Evolutionary conservation across 495 filamentous ascomycete species (phyloP), one percentile per base, ranked within the genome.

Genomic region (Geopyxis carbonaria): DNA sequence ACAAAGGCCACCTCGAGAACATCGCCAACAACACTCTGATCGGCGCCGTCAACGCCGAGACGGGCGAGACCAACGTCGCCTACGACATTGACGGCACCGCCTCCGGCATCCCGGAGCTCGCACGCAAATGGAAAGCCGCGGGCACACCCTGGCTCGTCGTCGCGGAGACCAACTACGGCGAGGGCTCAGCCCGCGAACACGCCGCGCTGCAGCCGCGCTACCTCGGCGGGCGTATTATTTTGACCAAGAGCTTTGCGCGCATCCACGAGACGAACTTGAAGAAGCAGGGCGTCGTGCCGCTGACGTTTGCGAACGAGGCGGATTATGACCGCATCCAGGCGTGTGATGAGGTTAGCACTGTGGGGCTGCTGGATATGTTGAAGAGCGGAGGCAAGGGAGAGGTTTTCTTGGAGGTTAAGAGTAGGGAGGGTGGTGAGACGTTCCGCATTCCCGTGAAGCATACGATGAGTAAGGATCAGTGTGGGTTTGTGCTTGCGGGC

Each of bases 231-330:
- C 67, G 87, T 11, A 61, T 93, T 49, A 82, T 97, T 31, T 72
- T 95, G 18, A 67, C 77, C 40, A 95, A 95, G 68, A 75, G 68
- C 56, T 95, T 97, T 57, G 89, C 89, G 2, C 70, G 89, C 30
- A 97, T 97, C 59, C 89, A 97, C 63, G 91, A 97, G 68, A 93
- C 89, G 13, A 97, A 97, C 61, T 64, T 97, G 22, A 97, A 97
- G 75, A 95, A 97, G 67, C 89, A 97, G 65, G 89, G 89, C 43
- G 78, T 97, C 11, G 84, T 94, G 15, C 89, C 89, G 0, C 61
- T 97, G 44, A 91, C 80, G 0, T 93, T 97, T 51, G 80, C 62
- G 2, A 67, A 89, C 53, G 79, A 80, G 53, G 64, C 61, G n/a
- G 91, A 95, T 56, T 97, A 97, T 56, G 82, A 86, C 44, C 59